A percentile compares a stretch with the other conserved stretches of the same genome.
Evolutionary conservation across 2,329 filamentous ascomycete genomes (phyloP).

Genomic region (Chrysoporthe puriensis): DNA sequence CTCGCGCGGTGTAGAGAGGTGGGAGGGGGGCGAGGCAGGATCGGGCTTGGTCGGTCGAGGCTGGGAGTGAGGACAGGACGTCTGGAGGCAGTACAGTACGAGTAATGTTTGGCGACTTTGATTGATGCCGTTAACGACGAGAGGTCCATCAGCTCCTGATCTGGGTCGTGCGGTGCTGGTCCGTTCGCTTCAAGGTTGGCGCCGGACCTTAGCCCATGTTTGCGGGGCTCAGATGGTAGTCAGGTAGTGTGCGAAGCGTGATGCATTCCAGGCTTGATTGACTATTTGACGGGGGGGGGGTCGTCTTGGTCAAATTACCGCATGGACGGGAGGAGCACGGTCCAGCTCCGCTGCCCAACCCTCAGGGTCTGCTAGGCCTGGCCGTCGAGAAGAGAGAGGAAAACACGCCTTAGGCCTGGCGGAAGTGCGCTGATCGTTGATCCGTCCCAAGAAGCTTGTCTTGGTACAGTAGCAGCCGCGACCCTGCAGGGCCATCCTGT

Average conservation of each 20-base stretch:
- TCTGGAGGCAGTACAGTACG: background rate
- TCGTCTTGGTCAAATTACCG: constrained; percentile 1
- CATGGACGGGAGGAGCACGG: background rate
- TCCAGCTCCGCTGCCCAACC: background rate
- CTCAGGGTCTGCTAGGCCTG: background rate
- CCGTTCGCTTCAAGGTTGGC: constrained; percentile 10
- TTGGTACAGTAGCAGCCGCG: background rate
- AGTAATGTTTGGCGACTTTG: background rate
- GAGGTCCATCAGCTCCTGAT: constrained; percentile 3
- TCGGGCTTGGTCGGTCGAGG: constrained; percentile 3
- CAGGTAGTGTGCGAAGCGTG: background rate
- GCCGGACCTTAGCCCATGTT: constrained; percentile 6
- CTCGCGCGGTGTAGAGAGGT: background rate
- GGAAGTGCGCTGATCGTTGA: background rate
- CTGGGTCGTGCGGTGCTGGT: constrained; percentile 5
- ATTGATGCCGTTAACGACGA: constrained; percentile 8
- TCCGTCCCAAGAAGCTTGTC: background rate
- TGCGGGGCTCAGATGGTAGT: constrained; percentile 18
- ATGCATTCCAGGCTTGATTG: constrained; percentile 10
- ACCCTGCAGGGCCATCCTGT: background rate
- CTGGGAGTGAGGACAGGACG: background rate
- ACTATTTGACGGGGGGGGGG: constrained; percentile 1
- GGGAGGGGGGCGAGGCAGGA: background rate
- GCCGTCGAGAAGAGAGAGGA: background rate
- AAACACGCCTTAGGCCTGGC: background rate